Conservation (phyloP, 768 basidiomycete genomes). For the Leccinum fibrillosum region DNA sequence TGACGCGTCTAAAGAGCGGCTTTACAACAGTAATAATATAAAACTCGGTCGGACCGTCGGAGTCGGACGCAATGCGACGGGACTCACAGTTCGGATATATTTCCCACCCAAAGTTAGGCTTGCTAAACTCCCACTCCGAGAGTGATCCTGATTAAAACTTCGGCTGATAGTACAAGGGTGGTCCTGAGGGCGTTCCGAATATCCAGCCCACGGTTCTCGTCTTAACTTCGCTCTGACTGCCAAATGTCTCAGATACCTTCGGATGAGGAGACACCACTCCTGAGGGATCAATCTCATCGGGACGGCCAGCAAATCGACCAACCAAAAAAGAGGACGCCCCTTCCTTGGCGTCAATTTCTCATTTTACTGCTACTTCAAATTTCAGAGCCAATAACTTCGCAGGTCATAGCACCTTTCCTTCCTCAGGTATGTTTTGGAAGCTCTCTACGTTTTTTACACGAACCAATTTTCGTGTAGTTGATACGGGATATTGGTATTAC, state of each 20-base stretch:
- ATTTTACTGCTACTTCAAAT: constrained; percentile 69
- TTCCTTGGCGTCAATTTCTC: constrained; percentile 67
- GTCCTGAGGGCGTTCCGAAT: too few species aligned
- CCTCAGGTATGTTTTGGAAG: constrained; percentile 48
- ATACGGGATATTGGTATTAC: constrained; percentile 36
- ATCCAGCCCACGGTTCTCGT: background rate
- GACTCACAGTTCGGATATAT: background rate
- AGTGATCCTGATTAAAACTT: background rate
- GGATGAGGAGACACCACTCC: constrained; percentile 64
- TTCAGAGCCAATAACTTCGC: constrained; percentile 69
- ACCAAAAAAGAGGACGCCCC: constrained; percentile 42
- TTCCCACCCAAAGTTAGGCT: background rate
- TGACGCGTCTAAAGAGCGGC: background rate
- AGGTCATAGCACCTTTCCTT: constrained; percentile 73
- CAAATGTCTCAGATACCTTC: constrained; percentile 11
- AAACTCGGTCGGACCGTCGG: too few species aligned
- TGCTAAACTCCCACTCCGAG: background rate
- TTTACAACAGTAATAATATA: background rate
- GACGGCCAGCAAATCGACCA: constrained; percentile 14
- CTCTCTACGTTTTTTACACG: background rate
- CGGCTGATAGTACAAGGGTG: too few species aligned
- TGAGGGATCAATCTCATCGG: constrained; percentile 24
- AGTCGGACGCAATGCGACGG: background rate
- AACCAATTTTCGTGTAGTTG: constrained; percentile 13
- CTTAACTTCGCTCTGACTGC: background rate